Conservation (phyloP, 768 basidiomycete species). For the Pholiota molesta region DNA sequence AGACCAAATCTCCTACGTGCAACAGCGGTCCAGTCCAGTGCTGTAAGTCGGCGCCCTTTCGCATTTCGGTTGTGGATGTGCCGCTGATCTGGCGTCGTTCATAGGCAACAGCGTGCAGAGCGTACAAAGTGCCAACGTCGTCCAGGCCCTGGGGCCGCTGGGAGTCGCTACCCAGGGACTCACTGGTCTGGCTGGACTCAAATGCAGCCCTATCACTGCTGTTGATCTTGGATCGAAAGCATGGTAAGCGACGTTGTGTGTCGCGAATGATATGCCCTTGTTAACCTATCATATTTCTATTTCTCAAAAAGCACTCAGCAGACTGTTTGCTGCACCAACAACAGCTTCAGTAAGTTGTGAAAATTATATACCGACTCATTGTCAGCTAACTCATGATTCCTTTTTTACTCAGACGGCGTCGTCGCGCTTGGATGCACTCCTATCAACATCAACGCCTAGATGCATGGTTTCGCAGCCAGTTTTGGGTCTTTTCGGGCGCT, state of each 20-base stretch:
- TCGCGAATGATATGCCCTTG: background rate
- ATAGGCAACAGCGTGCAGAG: conserved; percentile 20
- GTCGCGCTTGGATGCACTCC: conserved; percentile 33
- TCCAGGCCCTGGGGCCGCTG: conserved; percentile 20
- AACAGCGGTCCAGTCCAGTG: conserved; percentile 30
- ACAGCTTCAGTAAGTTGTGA: conserved; percentile 23
- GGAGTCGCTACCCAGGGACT: conserved; percentile 18
- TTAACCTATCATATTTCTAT: background rate
- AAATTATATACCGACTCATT: background rate
- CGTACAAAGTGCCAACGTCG: background rate
- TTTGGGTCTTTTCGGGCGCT: too few species aligned
- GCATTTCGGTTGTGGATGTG: background rate
- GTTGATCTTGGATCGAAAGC: conserved; percentile 17
- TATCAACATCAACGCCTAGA: conserved; percentile 28
- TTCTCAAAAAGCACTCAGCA: conserved; percentile 19
- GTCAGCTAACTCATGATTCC: background rate
- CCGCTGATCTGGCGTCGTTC: background rate
- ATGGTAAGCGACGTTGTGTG: conserved; percentile 11
- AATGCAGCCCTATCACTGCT: conserved; percentile 23
- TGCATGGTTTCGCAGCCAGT: background rate
- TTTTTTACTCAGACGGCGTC: conserved; percentile 19
- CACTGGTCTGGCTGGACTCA: conserved; percentile 20
- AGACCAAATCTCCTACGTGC: conserved; percentile 16
- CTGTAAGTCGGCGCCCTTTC: conserved; percentile 14
- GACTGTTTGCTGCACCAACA: conserved; percentile 31